phyloP scores from a whole-genome alignment of 2,329 filamentous ascomycete genomes.

The Paecilomyces sp. region DNA sequence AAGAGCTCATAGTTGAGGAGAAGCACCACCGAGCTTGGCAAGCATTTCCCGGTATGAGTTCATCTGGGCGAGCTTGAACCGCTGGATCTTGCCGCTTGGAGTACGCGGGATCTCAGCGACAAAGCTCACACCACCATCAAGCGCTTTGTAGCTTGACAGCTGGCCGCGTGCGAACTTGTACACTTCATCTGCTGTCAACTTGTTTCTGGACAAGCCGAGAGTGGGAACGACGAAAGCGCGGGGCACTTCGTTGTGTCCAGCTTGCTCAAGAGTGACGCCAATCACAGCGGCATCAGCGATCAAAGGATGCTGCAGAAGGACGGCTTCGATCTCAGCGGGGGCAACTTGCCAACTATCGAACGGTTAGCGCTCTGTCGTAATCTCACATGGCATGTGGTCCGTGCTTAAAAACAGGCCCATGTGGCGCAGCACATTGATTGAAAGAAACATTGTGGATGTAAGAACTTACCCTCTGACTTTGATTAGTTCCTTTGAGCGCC shows the following conservation, averaged over 20 bases:
- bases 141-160: constrained; percentile 42
- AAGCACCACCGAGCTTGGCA: background rate
- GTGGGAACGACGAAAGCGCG: constrained; percentile 40
- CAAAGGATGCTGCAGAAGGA: constrained; percentile 37
- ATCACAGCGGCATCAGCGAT: constrained; percentile 42
- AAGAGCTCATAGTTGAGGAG: background rate
- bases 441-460: background rate
- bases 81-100: constrained; percentile 44
- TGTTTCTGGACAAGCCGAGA: constrained; percentile 11
- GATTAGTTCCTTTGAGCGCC: constrained; percentile 39
- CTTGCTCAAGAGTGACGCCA: constrained; percentile 28
- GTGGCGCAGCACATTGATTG: no score
- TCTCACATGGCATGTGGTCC: no score
- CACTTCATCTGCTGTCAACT: constrained; percentile 34
- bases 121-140: constrained; percentile 42
- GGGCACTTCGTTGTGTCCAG: constrained; percentile 31
- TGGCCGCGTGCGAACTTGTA: constrained; percentile 32
- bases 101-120: constrained; percentile 44
- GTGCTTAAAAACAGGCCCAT: no score
- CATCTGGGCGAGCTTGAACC: constrained; percentile 33
- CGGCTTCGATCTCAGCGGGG: constrained; percentile 41
- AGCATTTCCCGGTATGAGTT: constrained; percentile 29
- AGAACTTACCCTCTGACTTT: constrained; percentile 36
- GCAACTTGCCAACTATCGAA: constrained; percentile 39
- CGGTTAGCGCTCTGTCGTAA: background rate